Evolutionary conservation across 2,329 filamentous ascomycete genomes (phyloP), one percentile per base, ranked within the genome.

Genomic region (Colletotrichum sp.): DNA sequence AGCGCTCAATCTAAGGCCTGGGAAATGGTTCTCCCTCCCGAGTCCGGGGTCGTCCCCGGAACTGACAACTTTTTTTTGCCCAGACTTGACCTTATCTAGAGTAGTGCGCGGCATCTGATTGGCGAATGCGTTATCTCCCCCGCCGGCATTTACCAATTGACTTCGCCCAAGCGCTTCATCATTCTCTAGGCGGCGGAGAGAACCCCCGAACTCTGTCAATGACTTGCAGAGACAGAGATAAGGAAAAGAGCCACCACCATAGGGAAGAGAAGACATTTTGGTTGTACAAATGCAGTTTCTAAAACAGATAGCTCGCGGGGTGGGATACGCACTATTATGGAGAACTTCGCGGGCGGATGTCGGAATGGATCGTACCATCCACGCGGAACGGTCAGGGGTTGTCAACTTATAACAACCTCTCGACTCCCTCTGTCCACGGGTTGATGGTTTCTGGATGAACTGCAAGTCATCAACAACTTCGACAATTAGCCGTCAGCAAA

Each of bases 61-160:
- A n/a, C 52, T 34, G 49, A 59, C 39, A 30, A 10, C 44, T 52
- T 52, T 52, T 52, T 52, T 52, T 65, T 57, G 44, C 44, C 67
- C 44, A 69, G 60, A 65, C 62, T 36, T 26, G 21, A 5, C 12
- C 62, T 76, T 73, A 73, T 73, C 73, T 69, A 65, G 44, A 60
- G 39, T 26, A n/a, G 8, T 28, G 18, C 21, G 12, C n/a, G 16
- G 10, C 26, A 8, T 21, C 15, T 65, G 34, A 76, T 76, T 76
- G 73, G 73, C 21, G 16, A 49, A 26, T 21, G 26, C 36, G 70
- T 69, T 73, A 76, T 73, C 73, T 76, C 73, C 70, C 52, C 73
- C 70, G 44, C 73, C 70, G 70, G 73, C 57, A 73, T 36, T 76
- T 73, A 76, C 64, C 49, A 69, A 73, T 76, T 69, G 70, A 32